These are phyloP conservation scores for Fusarium sororula DNA, from an alignment of 2,329 filamentous ascomycete genomes.

Conservation along the genomic window DNA sequence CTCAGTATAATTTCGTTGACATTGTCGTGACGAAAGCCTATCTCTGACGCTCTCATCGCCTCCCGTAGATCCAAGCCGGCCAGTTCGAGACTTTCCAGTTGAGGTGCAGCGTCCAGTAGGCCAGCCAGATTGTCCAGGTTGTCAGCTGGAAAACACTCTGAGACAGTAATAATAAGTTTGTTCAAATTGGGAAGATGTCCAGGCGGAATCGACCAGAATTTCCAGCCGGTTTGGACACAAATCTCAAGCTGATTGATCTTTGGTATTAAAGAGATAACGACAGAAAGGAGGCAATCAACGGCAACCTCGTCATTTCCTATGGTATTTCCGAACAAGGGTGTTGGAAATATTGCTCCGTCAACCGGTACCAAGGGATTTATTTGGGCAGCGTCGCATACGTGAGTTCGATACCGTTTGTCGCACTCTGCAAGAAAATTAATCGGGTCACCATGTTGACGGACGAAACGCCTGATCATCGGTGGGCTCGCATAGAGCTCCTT, in stretches of 20 bases:
- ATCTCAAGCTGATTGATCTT: background rate
- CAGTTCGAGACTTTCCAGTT: background rate
- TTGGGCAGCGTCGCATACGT: accelerated
- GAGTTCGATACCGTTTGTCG: no score
- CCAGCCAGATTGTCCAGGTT: no score
- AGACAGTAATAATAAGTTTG: background rate
- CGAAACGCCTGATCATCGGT: no score
- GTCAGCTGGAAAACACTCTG: background rate
- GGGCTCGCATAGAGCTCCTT: no score
- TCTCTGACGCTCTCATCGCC: no score
- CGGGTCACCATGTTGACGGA: no score
- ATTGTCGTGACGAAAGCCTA: background rate
- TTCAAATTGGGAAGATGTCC: background rate
- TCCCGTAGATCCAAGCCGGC: accelerated
- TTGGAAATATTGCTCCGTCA: no score
- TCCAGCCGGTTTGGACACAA: accelerated
- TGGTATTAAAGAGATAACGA: background rate
- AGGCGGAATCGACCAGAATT: background rate
- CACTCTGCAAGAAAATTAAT: no score
- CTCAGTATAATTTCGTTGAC: background rate
- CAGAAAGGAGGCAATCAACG: no score
- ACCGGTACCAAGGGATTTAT: no score
- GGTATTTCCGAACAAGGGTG: no score
- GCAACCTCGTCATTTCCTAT: no score
- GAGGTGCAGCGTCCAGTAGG: background rate